Percentiles rank a stretch among this genome's conserved stretches.
These are phyloP conservation scores for Sarcocystis neurona DNA, from an alignment of 169 alveolate genomes.

Conservation along the genomic window DNA sequence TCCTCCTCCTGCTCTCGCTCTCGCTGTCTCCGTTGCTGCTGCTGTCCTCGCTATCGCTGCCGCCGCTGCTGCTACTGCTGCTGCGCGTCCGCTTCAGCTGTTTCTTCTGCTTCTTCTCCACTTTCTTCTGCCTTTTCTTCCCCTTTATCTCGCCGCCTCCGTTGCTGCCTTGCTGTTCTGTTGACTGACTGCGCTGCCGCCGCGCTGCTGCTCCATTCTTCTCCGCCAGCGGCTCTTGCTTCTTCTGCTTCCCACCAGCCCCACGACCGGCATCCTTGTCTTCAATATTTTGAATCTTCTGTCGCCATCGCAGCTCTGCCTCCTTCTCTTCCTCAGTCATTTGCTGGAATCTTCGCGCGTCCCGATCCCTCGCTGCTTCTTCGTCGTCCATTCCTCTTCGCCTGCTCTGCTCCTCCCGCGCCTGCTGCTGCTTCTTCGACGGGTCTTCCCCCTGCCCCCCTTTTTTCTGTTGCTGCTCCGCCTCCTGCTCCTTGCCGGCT, in stretches of 20 bases:
- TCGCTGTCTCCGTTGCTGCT: background rate
- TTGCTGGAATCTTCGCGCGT: background rate
- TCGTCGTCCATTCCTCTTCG: constrained; percentile 13
- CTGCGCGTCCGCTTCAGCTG: background rate
- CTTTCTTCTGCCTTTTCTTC: background rate
- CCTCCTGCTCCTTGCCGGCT: background rate
- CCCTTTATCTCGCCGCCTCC: background rate
- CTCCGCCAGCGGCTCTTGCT: no score
- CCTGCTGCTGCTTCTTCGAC: no score
- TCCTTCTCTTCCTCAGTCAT: constrained; percentile 37
- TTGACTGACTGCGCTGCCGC: no score
- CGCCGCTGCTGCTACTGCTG: no score
- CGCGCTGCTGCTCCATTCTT: no score
- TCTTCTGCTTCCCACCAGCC: no score
- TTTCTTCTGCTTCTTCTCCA: background rate
- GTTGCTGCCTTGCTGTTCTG: background rate
- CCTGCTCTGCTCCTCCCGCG: background rate
- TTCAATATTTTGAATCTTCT: background rate
- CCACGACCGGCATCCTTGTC: background rate
- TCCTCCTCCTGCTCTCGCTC: background rate
- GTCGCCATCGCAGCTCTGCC: background rate
- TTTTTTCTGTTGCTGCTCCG: background rate
- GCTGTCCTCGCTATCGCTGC: no score
- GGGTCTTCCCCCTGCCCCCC: constrained; percentile 10
- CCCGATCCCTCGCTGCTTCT: constrained; percentile 7